Percentiles rank a stretch among this genome's conserved stretches.
Conservation (phyloP, 306 rosid species). For the Acacia acuminata region DNA sequence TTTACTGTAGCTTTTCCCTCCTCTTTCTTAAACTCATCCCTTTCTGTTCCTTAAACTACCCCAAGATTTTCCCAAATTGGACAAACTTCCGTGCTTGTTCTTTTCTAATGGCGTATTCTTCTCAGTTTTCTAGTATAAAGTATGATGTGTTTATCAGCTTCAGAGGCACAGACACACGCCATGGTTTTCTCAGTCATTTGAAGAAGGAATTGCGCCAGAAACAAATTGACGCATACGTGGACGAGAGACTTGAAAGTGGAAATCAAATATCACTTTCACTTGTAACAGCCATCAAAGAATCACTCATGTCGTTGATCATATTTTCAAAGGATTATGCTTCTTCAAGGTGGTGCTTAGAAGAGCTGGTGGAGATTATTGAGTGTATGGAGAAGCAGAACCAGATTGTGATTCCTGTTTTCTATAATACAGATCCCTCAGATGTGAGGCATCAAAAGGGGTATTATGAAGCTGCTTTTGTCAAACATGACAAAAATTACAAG, state of each 20-base stretch:
- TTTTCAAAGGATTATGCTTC: constrained; percentile 19
- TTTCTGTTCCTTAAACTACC: not conserved
- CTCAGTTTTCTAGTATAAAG: not conserved
- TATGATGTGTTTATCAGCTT: constrained; percentile 14
- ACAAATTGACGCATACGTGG: not conserved
- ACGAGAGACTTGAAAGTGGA: constrained; percentile 2
- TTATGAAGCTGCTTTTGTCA: not conserved
- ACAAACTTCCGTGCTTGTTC: not conserved
- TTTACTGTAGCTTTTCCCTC: not conserved
- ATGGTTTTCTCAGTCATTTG: not conserved
- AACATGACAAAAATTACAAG: not conserved
- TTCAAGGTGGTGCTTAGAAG: constrained; percentile 11
- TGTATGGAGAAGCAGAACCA: not conserved
- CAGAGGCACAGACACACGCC: constrained; percentile 3
- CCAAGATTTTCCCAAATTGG: not conserved
- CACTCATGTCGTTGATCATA: not conserved
- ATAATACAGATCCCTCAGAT: constrained; percentile 2
- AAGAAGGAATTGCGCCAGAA: not conserved
- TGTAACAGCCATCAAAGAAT: constrained; percentile 4
- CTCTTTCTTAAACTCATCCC: not conserved
- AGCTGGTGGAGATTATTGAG: constrained; percentile 7
- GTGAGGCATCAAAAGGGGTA: constrained; percentile 10
- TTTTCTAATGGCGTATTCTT: not conserved
- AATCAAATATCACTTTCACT: constrained; percentile 1
- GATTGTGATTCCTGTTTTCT: constrained; percentile 21